These are phyloP conservation scores for Prunus dulcis DNA, from an alignment of 306 rosid genomes.

Conservation along the genomic window DNA sequence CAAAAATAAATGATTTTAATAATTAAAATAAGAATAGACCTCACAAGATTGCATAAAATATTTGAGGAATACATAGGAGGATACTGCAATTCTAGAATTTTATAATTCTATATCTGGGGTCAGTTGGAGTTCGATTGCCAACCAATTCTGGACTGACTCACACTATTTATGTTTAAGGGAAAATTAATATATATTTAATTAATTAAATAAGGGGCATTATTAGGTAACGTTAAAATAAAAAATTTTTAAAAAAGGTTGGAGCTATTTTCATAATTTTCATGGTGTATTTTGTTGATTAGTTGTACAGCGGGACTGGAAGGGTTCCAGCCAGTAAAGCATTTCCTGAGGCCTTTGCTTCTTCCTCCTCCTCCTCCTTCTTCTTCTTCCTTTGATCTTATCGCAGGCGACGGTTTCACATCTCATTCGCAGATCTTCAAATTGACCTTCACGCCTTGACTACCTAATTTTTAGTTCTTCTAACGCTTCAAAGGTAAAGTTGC, in stretches of 20 bases:
- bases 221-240: background rate
- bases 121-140: background rate
- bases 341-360: background rate
- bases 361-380: background rate
- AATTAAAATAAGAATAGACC: too few relatives aligned
- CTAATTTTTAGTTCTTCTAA: background rate
- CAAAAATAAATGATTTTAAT: too few relatives aligned
- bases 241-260: background rate
- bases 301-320: conserved; percentile 23
- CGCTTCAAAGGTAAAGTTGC: conserved; percentile 11
- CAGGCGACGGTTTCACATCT: conserved; percentile 7
- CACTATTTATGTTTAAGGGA: background rate
- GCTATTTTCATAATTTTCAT: background rate
- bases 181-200: background rate
- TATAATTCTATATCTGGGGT: background rate
- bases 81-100: too few relatives aligned
- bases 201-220: background rate
- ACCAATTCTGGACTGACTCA: background rate
- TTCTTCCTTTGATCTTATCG: background rate
- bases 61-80: too few relatives aligned
- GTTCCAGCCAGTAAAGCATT: conserved; percentile 25
- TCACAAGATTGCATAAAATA: too few relatives aligned
- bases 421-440: conserved; percentile 19
- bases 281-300: background rate
- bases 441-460: background rate